A percentile compares a stretch with the other conserved stretches of the same genome.
These are phyloP conservation scores for Boletus rubroflammeus DNA, from an alignment of 768 basidiomycete species.

Conservation along the genomic window DNA sequence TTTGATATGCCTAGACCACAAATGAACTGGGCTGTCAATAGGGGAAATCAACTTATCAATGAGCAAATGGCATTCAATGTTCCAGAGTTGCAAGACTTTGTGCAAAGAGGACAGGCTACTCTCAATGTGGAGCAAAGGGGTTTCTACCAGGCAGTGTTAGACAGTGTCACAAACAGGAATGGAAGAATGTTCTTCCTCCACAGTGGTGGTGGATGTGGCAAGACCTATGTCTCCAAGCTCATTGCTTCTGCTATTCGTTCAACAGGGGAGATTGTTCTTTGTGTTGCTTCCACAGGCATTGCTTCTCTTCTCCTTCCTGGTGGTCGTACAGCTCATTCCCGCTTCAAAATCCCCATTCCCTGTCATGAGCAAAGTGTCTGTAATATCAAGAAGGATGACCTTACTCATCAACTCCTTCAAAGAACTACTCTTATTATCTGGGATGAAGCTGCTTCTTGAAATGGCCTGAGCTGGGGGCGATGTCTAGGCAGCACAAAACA, in stretches of 20 bases:
- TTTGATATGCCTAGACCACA: background rate
- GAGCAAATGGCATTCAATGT: background rate
- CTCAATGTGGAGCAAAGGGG: slow-evolving; percentile 31
- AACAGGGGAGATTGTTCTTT: background rate
- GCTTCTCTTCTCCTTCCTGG: slow-evolving; percentile 35
- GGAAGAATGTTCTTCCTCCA: background rate
- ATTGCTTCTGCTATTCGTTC: background rate
- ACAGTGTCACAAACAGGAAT: too few relatives aligned
- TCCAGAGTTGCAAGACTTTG: slow-evolving; percentile 26
- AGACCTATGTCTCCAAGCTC: background rate
- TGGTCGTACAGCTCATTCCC: slow-evolving; percentile 46
- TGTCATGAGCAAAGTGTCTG: slow-evolving; percentile 30
- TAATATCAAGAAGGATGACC: slow-evolving; percentile 32
- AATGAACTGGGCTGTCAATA: background rate
- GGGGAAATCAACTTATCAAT: background rate
- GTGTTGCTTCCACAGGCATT: background rate
- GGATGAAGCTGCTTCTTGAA: too few relatives aligned
- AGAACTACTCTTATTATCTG: slow-evolving; percentile 26
- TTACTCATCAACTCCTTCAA: slow-evolving; percentile 32
- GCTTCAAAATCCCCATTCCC: slow-evolving; percentile 46
- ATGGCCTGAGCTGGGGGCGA: too few relatives aligned
- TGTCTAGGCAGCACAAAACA: too few relatives aligned
- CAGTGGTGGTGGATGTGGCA: background rate
- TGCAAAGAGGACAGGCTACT: slow-evolving; percentile 15
- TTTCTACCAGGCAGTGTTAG: background rate